Base-by-base conservation (phyloP, 805 yeast species). In the Cyberlindnera euphorbiiphila region DNA sequence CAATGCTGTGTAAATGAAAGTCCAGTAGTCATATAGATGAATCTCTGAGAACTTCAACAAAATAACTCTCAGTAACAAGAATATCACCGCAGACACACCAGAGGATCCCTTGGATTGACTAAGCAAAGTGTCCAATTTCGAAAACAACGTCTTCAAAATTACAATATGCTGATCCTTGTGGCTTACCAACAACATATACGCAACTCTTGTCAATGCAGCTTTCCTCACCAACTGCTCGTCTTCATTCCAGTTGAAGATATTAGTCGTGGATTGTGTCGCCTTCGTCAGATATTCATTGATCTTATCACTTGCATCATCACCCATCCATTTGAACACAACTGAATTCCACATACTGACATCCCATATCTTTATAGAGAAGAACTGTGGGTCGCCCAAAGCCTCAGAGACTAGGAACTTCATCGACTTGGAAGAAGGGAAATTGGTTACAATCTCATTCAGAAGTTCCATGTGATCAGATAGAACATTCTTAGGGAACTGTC, bases 401-500 rank as follows among this genome's bases (percentile, higher is more conserved):
- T 91, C 98, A 28, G 64, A 65, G 1, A 88, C 70, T 16, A 78
- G 43, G 3, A 69, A 54, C 50, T 74, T 82, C 94, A 96, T 85
- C 3, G 61, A 66, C 51, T 71, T 81, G 42, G 60, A 61, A 50
- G 41, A 68, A 32, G 54, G 55, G 13, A 27, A 49, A 20, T 53
- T 32, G 12, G 45, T 47, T 4, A 62, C 45, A 11, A 61, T 33
- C 7, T 47, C 59, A 26, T 46, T 59, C 15, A 82, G 50, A 16
- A 87, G 59, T 3, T 64, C 58, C 13, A 81, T 37, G 2, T 73
- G 64, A 40, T 66, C 64, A 0, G 49, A 37, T 3, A 75, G 63
- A 5, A 73, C 56, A 2, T 64, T 64, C 13, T 49, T 44, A 2
- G 66, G 66, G 16, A 67, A 57, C 41, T 54, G 50, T 47, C 65